Evolutionary conservation across 2,329 filamentous ascomycete species (phyloP), one percentile per base, ranked within the genome.

Genomic region (Talaromyces funiculosus): DNA sequence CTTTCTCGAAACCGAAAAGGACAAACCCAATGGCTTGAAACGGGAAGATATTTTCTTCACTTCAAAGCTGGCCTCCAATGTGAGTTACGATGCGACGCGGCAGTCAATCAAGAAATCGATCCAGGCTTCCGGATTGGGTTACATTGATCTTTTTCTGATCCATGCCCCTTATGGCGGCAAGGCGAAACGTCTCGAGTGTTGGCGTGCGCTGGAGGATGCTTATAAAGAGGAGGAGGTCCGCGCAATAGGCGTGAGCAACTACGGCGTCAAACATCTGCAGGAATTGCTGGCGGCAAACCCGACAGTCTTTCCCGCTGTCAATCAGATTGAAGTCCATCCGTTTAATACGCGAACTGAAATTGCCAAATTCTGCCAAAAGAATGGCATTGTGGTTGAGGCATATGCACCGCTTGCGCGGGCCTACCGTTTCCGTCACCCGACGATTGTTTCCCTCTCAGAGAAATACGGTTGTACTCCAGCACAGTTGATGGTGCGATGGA

Each of bases 301-400:
- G 0, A 79, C 80, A 0, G 81, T 89, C 49, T 72, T 78, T 9
- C 90, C 90, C 0, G 83, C 85, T 1, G 84, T 93, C 55, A 93
- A 93, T 68, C 90, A 94, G 75, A 87, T 92, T 67, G 88, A 93
- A 72, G 82, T 92, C 1, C 89, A 93, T 63, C 90, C 89, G 0
- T 94, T 93, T 82, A 90, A 92, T 71, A 91, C 88, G 1, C 84
- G 87, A 57, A 80, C 78, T 0, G 80, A 81, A 38, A 91, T 94
- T 64, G 82, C 85, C 0, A 79, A 82, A 12, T 86, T 84, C 66
- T 90, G 90, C 68, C 80, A 84, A 60, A 76, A 83, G 62, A 78
- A 92, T 64, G 77, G 79, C 38, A 92, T 94, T 61, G 76, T 87
- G 0, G 81, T 94, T 1, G 86, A 94, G 74, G 90, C 90, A 0